These are phyloP conservation scores for Keithomyces neogunnii DNA, from an alignment of 2,329 filamentous ascomycete genomes.

Conservation along the genomic window DNA sequence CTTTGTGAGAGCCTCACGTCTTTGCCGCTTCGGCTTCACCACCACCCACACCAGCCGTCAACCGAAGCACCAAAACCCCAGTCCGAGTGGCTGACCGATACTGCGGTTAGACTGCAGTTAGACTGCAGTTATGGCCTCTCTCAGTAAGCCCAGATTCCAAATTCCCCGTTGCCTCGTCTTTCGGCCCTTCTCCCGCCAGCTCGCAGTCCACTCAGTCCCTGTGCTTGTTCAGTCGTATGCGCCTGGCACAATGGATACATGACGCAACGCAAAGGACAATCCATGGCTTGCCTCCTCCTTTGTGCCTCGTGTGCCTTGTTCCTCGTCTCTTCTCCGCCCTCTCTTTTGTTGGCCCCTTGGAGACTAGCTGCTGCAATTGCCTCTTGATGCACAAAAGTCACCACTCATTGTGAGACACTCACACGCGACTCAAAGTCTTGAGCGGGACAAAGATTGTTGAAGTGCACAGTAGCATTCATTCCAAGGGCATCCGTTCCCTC, in stretches of 20 bases:
- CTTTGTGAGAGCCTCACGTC: neutral
- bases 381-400: neutral
- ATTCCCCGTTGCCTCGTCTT: neutral
- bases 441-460: no score
- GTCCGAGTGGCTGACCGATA: neutral
- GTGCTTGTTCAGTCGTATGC: neutral
- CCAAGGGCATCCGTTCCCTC: no score
- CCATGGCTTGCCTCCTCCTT: no score
- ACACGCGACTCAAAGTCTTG: no score
- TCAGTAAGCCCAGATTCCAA: conserved; percentile 4
- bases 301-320: no score
- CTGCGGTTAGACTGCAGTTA: neutral
- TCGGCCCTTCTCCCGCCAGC: neutral
- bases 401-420: neutral
- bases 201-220: neutral
- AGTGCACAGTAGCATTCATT: no score
- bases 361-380: neutral
- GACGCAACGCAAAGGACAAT: no score
- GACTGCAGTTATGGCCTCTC: conserved; percentile 4
- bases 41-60: neutral
- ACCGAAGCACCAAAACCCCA: neutral
- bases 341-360: neutral
- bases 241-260: no score
- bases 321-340: no score
- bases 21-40: neutral